These are phyloP conservation scores for Spiraea crenata DNA, from an alignment of 331 rosid genomes.

Conservation along the genomic window DNA sequence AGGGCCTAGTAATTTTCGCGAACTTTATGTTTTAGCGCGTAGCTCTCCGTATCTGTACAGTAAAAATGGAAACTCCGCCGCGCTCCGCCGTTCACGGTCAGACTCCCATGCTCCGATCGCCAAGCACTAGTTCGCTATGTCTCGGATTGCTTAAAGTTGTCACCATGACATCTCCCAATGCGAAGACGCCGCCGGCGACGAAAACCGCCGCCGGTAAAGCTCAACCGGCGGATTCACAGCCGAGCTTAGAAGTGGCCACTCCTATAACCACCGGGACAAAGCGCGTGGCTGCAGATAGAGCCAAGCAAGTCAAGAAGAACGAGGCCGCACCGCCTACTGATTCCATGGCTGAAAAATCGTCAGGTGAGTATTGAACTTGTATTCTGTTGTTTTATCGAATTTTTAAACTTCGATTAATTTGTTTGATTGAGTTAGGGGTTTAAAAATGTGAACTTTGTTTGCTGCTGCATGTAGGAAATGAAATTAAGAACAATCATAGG, in stretches of 20 bases:
- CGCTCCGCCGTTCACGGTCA: neutral
- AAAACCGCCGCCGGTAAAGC: constrained; percentile 50
- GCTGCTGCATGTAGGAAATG: neutral
- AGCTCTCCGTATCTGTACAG: neutral
- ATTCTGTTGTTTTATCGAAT: neutral
- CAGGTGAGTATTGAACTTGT: constrained; percentile 30
- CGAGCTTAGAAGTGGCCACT: constrained; percentile 5
- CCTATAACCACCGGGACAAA: constrained; percentile 29
- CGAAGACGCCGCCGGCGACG: too few relatives aligned
- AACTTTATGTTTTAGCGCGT: neutral
- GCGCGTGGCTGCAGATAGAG: constrained; percentile 35
- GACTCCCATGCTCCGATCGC: neutral
- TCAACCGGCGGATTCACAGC: constrained; percentile 12
- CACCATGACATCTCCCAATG: constrained; percentile 60
- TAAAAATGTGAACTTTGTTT: neutral
- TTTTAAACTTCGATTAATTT: neutral
- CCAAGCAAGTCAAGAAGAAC: constrained; percentile 41
- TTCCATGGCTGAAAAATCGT: constrained; percentile 30
- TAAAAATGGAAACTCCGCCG: neutral
- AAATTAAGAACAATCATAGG: too few relatives aligned
- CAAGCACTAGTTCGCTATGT: neutral
- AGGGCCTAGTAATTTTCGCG: too few relatives aligned
- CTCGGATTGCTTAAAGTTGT: neutral
- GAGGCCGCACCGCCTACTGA: constrained; percentile 33
- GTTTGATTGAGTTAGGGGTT: constrained; percentile 1